These are phyloP conservation scores for Trichoderma asperelloides DNA, from an alignment of 495 filamentous ascomycete species.

Conservation along the genomic window DNA sequence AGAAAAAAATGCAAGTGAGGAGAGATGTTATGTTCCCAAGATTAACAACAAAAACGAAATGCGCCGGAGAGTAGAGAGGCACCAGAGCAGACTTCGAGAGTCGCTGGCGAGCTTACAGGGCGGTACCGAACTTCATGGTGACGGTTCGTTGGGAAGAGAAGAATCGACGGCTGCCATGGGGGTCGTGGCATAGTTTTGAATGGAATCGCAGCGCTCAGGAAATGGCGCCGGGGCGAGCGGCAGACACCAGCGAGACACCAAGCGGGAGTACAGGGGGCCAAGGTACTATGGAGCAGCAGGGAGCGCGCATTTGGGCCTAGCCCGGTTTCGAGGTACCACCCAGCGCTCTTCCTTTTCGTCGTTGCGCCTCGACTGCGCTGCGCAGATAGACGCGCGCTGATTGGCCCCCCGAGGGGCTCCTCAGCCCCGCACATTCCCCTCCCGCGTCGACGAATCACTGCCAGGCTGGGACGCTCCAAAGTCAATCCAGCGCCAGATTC, in stretches of 20 bases:
- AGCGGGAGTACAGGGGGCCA: neutral
- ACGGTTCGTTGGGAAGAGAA: neutral
- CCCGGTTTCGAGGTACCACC: neutral
- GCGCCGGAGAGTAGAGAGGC: constrained; percentile 11
- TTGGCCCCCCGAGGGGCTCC: neutral
- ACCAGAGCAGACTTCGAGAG: constrained; percentile 10
- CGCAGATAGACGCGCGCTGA: neutral
- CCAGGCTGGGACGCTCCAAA: neutral
- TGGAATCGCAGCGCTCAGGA: neutral
- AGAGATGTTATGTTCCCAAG: neutral
- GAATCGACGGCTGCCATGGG: neutral
- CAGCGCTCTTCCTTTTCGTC: neutral
- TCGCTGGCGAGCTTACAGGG: constrained; percentile 7
- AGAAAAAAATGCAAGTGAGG: neutral
- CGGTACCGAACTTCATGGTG: constrained; percentile 3
- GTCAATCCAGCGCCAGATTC: neutral
- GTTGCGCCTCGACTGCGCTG: neutral
- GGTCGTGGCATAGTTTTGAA: constrained; percentile 8
- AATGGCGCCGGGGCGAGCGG: neutral
- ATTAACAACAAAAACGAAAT: neutral
- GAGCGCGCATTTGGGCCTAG: neutral
- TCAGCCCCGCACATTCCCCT: neutral
- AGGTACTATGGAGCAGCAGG: too few relatives aligned
- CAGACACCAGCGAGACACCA: neutral
- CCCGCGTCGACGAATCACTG: neutral